Conservation (phyloP, 1,139 yeast genomes). For the Pichia terricola region DNA sequence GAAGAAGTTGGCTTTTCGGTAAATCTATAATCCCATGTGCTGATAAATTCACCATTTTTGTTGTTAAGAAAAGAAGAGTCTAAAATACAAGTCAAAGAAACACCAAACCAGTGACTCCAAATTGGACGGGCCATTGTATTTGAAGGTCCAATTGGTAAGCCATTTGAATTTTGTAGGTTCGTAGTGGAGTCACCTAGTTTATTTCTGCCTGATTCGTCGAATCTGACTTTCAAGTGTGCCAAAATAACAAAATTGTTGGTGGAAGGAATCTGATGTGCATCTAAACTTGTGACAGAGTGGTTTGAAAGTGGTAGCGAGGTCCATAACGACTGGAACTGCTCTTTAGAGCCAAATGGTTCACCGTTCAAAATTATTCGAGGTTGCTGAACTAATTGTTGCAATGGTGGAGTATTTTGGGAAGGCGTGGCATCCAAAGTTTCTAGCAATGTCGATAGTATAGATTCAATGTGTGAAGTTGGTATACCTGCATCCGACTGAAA, state of each 20-base stretch:
- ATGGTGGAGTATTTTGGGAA: conserved; percentile 7
- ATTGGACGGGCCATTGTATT: conserved; percentile 12
- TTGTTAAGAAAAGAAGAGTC: conserved; percentile 44
- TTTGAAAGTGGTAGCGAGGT: conserved; percentile 48
- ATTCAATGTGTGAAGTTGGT: not conserved
- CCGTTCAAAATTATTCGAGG: conserved; percentile 56
- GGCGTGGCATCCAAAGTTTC: conserved; percentile 21
- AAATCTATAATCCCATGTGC: conserved; percentile 55
- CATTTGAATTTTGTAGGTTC: conserved; percentile 33
- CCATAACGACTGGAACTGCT: conserved; percentile 60
- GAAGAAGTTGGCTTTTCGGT: conserved; percentile 55
- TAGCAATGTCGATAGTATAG: conserved; percentile 16
- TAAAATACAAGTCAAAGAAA: conserved; percentile 45
- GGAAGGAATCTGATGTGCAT: conserved; percentile 49
- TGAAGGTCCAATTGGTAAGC: conserved; percentile 2
- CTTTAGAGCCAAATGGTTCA: conserved; percentile 50
- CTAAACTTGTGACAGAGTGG: conserved; percentile 54
- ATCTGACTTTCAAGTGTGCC: conserved; percentile 55
- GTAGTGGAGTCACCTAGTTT: conserved; percentile 50
- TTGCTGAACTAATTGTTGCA: conserved; percentile 34
- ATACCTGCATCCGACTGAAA: not conserved
- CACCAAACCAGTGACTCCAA: conserved; percentile 55
- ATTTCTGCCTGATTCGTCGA: conserved; percentile 64
- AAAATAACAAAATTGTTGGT: conserved; percentile 35
- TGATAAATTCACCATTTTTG: conserved; percentile 34